A percentile compares a stretch with the other conserved stretches of the same genome.
phyloP scores from a whole-genome alignment of 805 yeast genomes.

The Isabelozyma gotoi region DNA sequence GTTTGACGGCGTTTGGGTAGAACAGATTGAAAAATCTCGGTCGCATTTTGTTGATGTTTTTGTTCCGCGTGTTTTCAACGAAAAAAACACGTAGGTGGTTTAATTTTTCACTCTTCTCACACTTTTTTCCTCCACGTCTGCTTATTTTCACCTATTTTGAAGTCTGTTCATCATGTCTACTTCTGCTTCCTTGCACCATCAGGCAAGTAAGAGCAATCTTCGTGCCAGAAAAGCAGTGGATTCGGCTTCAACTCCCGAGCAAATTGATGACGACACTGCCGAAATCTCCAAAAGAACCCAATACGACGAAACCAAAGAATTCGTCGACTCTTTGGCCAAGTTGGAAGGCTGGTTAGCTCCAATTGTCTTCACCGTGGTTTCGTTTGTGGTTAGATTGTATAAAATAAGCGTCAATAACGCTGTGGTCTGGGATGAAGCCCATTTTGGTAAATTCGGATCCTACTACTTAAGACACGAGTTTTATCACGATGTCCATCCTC shows the following conservation, averaged over 20 bases:
- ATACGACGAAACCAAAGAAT: constrained; percentile 26
- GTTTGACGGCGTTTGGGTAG: background rate
- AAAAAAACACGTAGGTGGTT: constrained; percentile 1
- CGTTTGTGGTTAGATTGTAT: constrained; percentile 66
- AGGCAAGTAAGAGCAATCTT: constrained; percentile 14
- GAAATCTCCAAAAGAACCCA: constrained; percentile 19
- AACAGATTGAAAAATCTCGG: too few relatives aligned
- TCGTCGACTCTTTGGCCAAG: constrained; percentile 24
- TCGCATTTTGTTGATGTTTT: background rate
- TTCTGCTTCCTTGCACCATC: constrained; percentile 22
- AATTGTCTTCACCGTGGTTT: constrained; percentile 62
- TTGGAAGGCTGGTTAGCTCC: constrained; percentile 50
- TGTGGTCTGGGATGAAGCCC: constrained; percentile 91
- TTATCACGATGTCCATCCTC: constrained; percentile 87
- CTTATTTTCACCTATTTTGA: background rate
- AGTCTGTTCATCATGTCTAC: constrained; percentile 8
- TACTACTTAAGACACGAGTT: constrained; percentile 76
- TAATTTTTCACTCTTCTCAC: constrained; percentile 2
- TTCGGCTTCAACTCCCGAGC: background rate
- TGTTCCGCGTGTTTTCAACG: constrained; percentile 1
- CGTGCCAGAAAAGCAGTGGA: constrained; percentile 15
- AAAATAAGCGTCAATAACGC: constrained; percentile 54
- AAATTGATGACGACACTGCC: constrained; percentile 12
- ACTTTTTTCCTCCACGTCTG: constrained; percentile 5
- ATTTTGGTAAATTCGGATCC: constrained; percentile 84